Base-by-base conservation (phyloP, 2,329 filamentous ascomycete genomes). In the Conoideocrella luteorostrata region DNA sequence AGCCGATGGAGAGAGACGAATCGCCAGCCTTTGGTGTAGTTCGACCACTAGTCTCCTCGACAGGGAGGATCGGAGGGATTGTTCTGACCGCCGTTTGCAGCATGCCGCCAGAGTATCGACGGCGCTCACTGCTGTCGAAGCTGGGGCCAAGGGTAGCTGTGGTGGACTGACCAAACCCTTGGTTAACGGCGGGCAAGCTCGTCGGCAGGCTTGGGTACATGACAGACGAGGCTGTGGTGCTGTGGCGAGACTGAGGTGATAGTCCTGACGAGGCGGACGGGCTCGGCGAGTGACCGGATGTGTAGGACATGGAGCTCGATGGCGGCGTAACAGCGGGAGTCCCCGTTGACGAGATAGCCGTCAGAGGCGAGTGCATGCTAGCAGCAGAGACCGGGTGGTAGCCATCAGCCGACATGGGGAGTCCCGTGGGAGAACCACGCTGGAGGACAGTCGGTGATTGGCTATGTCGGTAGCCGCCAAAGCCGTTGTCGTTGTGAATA, bases 271-370 rank as follows among this genome's bases (percentile, higher is more conserved):
- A 42, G 37, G 77, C 79, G n/a, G 84, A 87, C 22, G 82, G 80
- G 51, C 72, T 77, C 3, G 86, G 86, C 6, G 86, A 90, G 60
- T 89, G 84, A 38, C 82, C 82, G 10, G 86, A 88, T 30, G 80
- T 82, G 66, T 89, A 89, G 1, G 86, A 89, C 58, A 88, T 74
- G 44, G 80, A 77, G 61, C 82, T 87, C 10, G 83, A 86, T 0
- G 85, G 82, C 7, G 86, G 86, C 3, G 86, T 90, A 50, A 88
- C 74, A 9, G 84, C 85, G 9, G 86, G 85, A 12, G 86, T 90
- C 49, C 86, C 83, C 32, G 76, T 75, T 18, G 78, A 80, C 32
- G 77, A 76, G 37, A 78, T 67, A 13, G 72, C 72, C 23, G 72
- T 76, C 52, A 80, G 57, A 17, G 81, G 81, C 21, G 80, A 83